These are phyloP conservation scores for Mycena maculata DNA, from an alignment of 768 basidiomycete genomes.

Conservation along the genomic window DNA sequence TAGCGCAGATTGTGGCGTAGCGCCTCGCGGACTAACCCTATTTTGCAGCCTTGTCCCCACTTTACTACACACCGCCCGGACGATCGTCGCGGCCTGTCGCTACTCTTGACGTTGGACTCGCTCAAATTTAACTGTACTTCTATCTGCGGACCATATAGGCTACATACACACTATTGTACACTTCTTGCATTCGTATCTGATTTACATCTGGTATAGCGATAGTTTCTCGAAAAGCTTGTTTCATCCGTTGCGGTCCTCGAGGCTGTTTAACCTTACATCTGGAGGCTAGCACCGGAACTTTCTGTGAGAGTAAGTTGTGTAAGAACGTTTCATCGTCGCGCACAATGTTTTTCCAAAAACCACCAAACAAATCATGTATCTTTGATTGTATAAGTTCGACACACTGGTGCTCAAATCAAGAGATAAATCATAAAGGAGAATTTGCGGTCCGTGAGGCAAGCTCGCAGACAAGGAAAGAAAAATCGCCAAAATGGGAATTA, in stretches of 20 bases:
- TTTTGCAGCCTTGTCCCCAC: background rate
- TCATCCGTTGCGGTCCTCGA: too few species aligned
- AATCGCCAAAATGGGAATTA: conserved; percentile 8
- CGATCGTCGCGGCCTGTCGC: conserved; percentile 25
- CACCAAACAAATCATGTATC: too few species aligned
- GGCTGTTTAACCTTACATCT: too few species aligned
- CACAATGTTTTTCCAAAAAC: too few species aligned
- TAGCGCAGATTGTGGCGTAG: background rate
- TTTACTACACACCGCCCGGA: background rate
- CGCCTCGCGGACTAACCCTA: background rate
- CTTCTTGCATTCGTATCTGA: conserved; percentile 13
- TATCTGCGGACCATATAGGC: conserved; percentile 6
- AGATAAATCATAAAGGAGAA: too few species aligned
- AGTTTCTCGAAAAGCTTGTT: background rate
- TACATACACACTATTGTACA: background rate
- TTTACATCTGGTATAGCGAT: background rate
- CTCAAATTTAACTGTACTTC: conserved; percentile 17
- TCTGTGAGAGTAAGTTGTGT: too few species aligned
- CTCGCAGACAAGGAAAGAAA: background rate
- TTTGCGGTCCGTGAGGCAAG: too few species aligned
- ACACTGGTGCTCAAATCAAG: too few species aligned
- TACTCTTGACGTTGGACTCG: conserved; percentile 12
- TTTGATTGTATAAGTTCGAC: too few species aligned
- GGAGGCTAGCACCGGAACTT: too few species aligned
- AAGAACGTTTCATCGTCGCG: too few species aligned